These are phyloP conservation scores for Pyrenula aspistea DNA, from an alignment of 495 filamentous ascomycete species.

Conservation along the genomic window DNA sequence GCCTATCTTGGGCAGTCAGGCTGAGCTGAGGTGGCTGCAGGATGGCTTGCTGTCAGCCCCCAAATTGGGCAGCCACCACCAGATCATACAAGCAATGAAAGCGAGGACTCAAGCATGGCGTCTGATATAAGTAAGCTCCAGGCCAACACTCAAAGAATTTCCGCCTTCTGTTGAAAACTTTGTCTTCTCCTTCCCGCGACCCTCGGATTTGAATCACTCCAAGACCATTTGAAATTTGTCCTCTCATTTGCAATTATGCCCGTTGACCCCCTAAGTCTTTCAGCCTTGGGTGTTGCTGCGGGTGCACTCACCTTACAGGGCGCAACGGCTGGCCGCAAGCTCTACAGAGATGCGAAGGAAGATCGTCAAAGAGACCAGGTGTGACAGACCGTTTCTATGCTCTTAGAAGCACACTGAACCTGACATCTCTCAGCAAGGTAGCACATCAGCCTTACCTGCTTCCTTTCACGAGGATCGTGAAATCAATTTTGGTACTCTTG, in stretches of 20 bases:
- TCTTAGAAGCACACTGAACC: neutral
- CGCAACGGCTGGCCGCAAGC: neutral
- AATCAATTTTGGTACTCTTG: neutral
- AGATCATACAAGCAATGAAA: neutral
- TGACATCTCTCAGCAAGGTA: neutral
- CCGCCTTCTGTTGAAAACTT: neutral
- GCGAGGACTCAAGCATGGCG: neutral
- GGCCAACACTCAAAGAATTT: neutral
- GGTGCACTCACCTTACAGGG: neutral
- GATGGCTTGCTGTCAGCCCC: neutral
- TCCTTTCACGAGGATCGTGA: neutral
- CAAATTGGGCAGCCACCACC: neutral
- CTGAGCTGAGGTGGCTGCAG: neutral
- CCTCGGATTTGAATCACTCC: neutral
- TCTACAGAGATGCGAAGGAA: neutral
- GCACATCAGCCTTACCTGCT: neutral
- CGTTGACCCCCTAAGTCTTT: neutral
- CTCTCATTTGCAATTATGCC: neutral
- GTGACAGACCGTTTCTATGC: neutral
- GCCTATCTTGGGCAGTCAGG: neutral
- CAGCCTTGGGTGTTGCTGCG: neutral
- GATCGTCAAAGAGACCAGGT: neutral
- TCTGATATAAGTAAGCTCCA: neutral
- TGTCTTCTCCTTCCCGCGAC: neutral
- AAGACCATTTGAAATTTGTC: neutral